Base-by-base conservation (phyloP, 352 stramenopile species). In the Phytophthora hibernalis region DNA sequence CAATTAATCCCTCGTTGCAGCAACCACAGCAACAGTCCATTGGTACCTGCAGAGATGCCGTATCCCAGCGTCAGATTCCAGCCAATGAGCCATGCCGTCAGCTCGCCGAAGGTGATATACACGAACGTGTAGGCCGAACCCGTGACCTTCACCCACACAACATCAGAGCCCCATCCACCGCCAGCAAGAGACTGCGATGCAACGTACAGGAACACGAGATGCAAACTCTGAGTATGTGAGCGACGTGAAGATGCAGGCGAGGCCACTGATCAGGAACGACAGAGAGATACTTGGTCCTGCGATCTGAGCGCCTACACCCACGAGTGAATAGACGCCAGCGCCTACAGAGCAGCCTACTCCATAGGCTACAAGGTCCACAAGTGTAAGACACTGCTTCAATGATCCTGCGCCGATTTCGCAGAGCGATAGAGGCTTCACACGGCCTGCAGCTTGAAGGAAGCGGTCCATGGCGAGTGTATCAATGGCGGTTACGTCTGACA, bases 1-100 rank as follows among this genome's bases (percentile, higher is more conserved):
- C 6, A 24, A 18, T 51, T 5, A 64, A 21, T 49, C 10, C 4
- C 37, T 33, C 18, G 28, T 28, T 40, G 3, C 18, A 37, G 10
- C 26, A 31, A 22, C 16, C 16, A 13, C 11, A 35, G 60, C 24
- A 18, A 2, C n/a, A 9, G 21, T 42, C 16, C 15, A 22, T 30
- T 28, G 16, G 51, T 65, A 90, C 82, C 87, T 35, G 92, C 91
- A 2, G 87, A 96, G 57, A 98, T 96, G 22, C 92, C 93, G 54
- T 98, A 98, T 30, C 93, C 92, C 16, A 98, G 76, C 47, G 91
- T 98, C 30, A 98, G 61, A 64, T 97, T 97, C 92, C 92, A 98
- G 12, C 92, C 93, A 51, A 97, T 91, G 21, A 97, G 75, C 91
- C 92, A 98, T 24, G 91, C 94, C 1, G 80, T 82, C 22, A 97